These are phyloP conservation scores for Neonectria faginata DNA, from an alignment of 2,329 filamentous ascomycete species.

Conservation along the genomic window DNA sequence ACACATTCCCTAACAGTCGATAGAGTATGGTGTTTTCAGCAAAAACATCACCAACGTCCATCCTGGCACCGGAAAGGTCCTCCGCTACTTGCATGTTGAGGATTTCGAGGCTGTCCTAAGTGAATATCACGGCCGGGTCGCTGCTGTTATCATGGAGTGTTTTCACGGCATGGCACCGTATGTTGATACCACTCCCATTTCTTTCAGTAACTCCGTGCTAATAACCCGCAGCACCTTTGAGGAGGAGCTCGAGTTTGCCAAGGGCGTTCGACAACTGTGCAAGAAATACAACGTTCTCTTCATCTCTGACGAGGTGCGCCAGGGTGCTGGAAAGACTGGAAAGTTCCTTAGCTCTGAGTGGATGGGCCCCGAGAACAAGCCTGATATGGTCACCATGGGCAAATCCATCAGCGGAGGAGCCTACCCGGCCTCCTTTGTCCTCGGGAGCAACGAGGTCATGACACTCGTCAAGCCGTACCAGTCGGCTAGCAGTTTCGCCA, in stretches of 20 bases:
- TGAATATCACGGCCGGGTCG: conserved; percentile 21
- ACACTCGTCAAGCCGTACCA: conserved; percentile 25
- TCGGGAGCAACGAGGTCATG: conserved; percentile 32
- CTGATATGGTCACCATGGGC: conserved; percentile 39
- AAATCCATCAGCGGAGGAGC: conserved; percentile 37
- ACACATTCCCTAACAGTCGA: background rate
- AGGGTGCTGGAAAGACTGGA: conserved; percentile 40
- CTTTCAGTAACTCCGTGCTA: background rate
- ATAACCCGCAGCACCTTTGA: conserved; percentile 12
- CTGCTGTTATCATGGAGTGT: conserved; percentile 25
- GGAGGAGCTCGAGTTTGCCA: conserved; percentile 28
- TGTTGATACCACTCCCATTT: background rate
- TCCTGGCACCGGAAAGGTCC: conserved; percentile 27
- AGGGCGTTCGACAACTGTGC: conserved; percentile 24
- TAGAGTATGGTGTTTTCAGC: conserved; percentile 30
- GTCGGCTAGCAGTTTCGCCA: conserved; percentile 26
- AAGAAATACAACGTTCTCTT: conserved; percentile 38
- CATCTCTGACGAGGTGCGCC: conserved; percentile 42
- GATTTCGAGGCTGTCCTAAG: conserved; percentile 28
- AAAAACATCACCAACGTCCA: conserved; percentile 31
- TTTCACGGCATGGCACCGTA: conserved; percentile 27
- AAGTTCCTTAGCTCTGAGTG: conserved; percentile 39
- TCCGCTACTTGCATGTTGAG: conserved; percentile 26
- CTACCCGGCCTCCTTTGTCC: conserved; percentile 33
- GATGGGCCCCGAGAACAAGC: conserved; percentile 38